Conservation (phyloP, 2,329 filamentous ascomycete species). For the Aspergillus brunneoviolaceus region DNA sequence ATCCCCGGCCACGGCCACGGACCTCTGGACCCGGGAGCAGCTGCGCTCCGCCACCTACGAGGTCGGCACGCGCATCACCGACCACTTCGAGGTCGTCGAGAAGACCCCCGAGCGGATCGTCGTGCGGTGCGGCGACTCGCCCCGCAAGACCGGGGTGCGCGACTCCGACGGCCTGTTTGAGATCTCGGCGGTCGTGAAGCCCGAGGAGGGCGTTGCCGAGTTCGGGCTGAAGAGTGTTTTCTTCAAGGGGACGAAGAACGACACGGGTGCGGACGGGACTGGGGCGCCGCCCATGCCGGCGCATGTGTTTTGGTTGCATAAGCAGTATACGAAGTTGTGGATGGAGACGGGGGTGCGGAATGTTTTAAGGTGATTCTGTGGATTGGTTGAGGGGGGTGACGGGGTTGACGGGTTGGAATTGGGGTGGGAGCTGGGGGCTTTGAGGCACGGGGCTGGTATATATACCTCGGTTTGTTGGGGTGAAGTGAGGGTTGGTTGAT, state of each 20-base stretch:
- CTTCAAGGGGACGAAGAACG: constrained; percentile 51
- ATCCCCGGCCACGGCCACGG: constrained; percentile 54
- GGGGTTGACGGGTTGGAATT: no score
- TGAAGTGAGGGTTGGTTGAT: no score
- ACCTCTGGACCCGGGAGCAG: constrained; percentile 62
- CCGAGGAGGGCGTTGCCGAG: constrained; percentile 59
- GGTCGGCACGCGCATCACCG: constrained; percentile 63
- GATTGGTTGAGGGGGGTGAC: no score
- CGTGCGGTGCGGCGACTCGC: constrained; percentile 66
- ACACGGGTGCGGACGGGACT: constrained; percentile 35
- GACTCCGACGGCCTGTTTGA: constrained; percentile 66
- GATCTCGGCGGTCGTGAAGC: constrained; percentile 62
- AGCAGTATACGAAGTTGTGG: constrained; percentile 57
- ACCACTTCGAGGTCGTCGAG: constrained; percentile 71
- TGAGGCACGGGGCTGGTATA: no score
- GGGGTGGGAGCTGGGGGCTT: no score
- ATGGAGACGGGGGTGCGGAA: constrained; percentile 53
- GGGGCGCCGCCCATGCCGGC: constrained; percentile 45
- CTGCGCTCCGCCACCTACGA: constrained; percentile 60
- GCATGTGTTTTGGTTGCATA: constrained; percentile 52
- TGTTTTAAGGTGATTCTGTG: constrained; percentile 1
- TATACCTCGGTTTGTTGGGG: no score
- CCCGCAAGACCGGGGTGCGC: constrained; percentile 56
- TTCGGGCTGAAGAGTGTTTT: constrained; percentile 66
- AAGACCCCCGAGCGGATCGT: constrained; percentile 61